Conservation (phyloP, 192 early-diverging fungal genomes). For the Neocallimastix lanati region DNA sequence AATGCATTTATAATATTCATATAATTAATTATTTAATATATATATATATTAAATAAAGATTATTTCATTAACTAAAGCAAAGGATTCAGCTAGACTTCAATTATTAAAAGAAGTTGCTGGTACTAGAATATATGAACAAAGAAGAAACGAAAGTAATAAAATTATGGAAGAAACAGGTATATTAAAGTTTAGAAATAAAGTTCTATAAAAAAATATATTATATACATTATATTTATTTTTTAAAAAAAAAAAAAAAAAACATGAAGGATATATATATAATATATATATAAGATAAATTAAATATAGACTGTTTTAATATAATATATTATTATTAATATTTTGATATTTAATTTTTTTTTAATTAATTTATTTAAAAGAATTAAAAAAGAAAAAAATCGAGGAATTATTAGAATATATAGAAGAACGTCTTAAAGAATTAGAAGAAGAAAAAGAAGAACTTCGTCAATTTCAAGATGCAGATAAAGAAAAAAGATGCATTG, state of each 20-base stretch:
- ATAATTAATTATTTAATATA: too few species aligned
- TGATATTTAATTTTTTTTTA: too few species aligned
- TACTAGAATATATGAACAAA: slow-evolving; percentile 84
- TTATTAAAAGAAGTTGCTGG: slow-evolving; percentile 96
- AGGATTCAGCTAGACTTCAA: slow-evolving; percentile 73
- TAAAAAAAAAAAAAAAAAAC: too few species aligned
- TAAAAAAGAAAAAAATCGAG: slow-evolving; percentile 69
- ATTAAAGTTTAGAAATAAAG: not conserved
- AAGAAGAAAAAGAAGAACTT: slow-evolving; percentile 85
- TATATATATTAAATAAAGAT: too few species aligned
- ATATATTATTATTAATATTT: too few species aligned
- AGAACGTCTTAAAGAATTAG: slow-evolving; percentile 70
- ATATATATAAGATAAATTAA: too few species aligned
- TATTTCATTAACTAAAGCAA: slow-evolving; percentile 80
- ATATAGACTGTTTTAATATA: too few species aligned
- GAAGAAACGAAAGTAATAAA: slow-evolving; percentile 72
- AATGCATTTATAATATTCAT: too few species aligned
- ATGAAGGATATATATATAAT: too few species aligned
- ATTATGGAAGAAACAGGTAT: slow-evolving; percentile 80
- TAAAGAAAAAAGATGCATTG: slow-evolving; percentile 63
- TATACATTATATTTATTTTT: too few species aligned
- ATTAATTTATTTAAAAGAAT: too few species aligned
- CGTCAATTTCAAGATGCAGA: slow-evolving; percentile 74
- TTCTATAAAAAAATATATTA: too few species aligned
- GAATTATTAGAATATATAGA: slow-evolving; percentile 77